Base-by-base conservation (phyloP, 371 early-diverging fungal genomes). In the Globomyces sp. region DNA sequence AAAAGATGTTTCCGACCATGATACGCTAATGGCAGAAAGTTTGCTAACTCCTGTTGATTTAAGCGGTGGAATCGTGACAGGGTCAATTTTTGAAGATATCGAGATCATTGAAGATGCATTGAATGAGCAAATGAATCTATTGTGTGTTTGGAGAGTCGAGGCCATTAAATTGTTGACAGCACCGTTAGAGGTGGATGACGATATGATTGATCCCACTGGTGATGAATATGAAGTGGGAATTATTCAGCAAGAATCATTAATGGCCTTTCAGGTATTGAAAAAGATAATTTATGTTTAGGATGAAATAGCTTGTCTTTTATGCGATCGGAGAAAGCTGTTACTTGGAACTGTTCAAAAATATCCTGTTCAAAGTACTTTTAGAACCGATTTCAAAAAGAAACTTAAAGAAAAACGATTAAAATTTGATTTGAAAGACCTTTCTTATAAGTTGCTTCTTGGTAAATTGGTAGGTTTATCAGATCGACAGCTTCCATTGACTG, bases 191-290 rank as follows among this genome's bases (percentile, higher is more conserved):
- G 55, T 40, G 2, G 40, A 40, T 39, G 40, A 40, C 3, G 80
- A 78, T 47, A 52, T 52, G 51, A 63, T 41, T 4, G 64, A 64
- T 4, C 66, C 70, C 42, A 76, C 70, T 66, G 80, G 82, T 46
- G 73, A 80, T 58, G 81, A 79, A 63, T 83, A 78, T 49, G 68
- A 74, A n/a, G 51, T 69, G 24, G 77, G 81, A 1, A 55, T 83
- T 11, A 61, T 66, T 1, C 51, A 74, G 1, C 83, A 83, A 63
- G 81, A 80, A 63, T 71, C 73, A 5, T 11, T 13, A 11, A 49
- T 11, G 49, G 49, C 49, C 49, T 11, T 49, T 13, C 49, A 49
- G 11, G 24, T 24, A 24, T 24, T 24, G 24, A 24, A 24, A 24
- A 24, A 24, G 24, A 24, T 24, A 24, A 24, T 24, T 24, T 24